Base-by-base conservation (phyloP, 2,329 filamentous ascomycete genomes). In the Thielaviopsis populi region DNA sequence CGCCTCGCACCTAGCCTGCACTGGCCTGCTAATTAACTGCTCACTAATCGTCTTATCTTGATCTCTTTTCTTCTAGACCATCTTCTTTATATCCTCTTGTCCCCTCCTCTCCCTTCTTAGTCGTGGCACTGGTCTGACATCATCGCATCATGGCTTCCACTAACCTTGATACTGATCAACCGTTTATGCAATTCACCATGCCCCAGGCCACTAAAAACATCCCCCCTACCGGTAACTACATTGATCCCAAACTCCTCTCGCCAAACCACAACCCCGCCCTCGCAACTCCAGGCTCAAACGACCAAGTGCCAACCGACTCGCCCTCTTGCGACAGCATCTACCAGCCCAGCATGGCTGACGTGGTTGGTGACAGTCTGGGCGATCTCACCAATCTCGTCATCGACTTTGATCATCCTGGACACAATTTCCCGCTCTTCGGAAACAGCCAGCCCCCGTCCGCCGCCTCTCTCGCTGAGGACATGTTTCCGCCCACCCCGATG, bases 211-310 rank as follows among this genome's bases (percentile, higher is more conserved):
- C 24, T 40, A 24, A 59, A 41, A 30, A 58, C 24, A 30, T 24
- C 7, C 40, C 30, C 30, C n/a, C 30, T 61, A 5, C n/a, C 11
- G 24, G 41, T 33, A 42, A 17, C 41, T 37, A 15, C 27, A 61
- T 61, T 33, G 59, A 61, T 40, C 59, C 59, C 33, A 61, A 61
- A 15, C 42, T 61, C 3, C 59, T 61, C 11, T 46, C 27, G 4
- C 42, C 59, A 8, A 22, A 19, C 27, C 27, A n/a, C 24, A 61
- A 37, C 27, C 42, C n/a, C 33, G 11, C 42, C n/a, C n/a, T 48
- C 59, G 24, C 41, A 19, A 46, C 27, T 10, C 22, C 24, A 1
- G 30, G 27, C 41, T 22, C 19, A 43, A 46, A 50, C 59, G 27
- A n/a, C 22, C 24, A 56, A n/a, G 7, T 15, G 17, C 1, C 27